Conservation (phyloP, 106 monocot species). For the Ottelia alismoides region DNA sequence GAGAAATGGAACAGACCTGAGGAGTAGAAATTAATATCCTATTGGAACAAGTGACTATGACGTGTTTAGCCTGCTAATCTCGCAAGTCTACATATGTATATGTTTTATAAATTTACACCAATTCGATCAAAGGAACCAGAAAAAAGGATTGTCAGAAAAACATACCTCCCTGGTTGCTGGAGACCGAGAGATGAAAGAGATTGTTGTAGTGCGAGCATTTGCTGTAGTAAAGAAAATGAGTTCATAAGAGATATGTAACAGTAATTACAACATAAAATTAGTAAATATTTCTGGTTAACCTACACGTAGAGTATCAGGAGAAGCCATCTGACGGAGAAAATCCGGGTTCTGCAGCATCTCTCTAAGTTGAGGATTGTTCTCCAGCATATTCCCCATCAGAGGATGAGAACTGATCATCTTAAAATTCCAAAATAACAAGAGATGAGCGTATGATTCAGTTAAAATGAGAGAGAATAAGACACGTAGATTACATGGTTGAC, state of each 20-base stretch:
- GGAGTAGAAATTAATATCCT: no score
- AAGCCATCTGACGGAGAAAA: slow-evolving; percentile 61
- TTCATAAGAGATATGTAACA: no score
- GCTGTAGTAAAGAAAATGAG: no score
- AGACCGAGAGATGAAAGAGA: slow-evolving; percentile 36
- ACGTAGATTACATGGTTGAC: slow-evolving; percentile 54
- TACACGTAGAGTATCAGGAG: slow-evolving; percentile 81
- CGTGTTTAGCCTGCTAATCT: no score
- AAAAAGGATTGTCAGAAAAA: background rate
- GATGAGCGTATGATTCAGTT: background rate
- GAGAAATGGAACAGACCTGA: no score
- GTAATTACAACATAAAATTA: no score
- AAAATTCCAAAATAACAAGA: background rate
- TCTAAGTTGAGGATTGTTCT: slow-evolving; percentile 56
- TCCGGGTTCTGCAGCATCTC: slow-evolving; percentile 83
- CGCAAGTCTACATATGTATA: no score
- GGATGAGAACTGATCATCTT: slow-evolving; percentile 49
- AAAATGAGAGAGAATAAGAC: background rate
- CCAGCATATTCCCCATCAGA: slow-evolving; percentile 44
- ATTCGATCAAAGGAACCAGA: no score
- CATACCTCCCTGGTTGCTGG: slow-evolving; percentile 59
- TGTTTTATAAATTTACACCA: no score
- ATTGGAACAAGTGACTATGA: background rate
- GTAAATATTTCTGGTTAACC: no score
- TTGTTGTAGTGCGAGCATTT: slow-evolving; percentile 47